phyloP scores from a whole-genome alignment of 495 filamentous ascomycete species.

The Mycothermus thermophilus region DNA sequence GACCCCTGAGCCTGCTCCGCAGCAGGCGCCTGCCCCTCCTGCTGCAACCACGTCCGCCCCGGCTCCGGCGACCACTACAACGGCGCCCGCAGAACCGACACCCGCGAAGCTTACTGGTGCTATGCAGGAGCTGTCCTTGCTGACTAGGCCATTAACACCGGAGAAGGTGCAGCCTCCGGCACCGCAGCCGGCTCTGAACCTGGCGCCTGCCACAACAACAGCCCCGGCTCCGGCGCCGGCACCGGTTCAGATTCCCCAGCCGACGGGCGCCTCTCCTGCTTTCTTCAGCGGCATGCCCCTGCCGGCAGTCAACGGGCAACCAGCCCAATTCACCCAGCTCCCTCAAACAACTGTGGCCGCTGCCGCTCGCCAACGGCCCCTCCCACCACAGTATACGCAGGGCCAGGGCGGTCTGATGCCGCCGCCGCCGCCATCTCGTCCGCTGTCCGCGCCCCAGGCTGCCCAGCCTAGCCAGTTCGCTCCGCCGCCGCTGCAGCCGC shows the following conservation, averaged over 20 bases:
- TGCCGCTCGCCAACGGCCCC: constrained; percentile 53
- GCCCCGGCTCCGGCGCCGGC: constrained; percentile 30
- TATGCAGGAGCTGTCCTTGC: constrained; percentile 65
- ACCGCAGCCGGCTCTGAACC: constrained; percentile 18
- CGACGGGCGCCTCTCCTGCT: constrained; percentile 37
- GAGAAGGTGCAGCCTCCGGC: constrained; percentile 43
- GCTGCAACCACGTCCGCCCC: constrained; percentile 23
- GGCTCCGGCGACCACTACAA: constrained; percentile 13
- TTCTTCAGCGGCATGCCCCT: constrained; percentile 32
- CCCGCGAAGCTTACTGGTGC: constrained; percentile 43
- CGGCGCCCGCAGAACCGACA: constrained; percentile 13
- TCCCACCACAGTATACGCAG: constrained; percentile 48
- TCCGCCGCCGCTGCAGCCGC: constrained; percentile 64
- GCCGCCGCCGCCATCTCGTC: constrained; percentile 71
- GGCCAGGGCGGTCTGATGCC: constrained; percentile 49
- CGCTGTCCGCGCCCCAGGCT: constrained; percentile 80
- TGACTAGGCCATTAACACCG: constrained; percentile 64
- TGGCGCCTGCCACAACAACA: constrained; percentile 21
- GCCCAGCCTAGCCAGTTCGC: constrained; percentile 61
- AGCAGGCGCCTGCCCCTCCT: constrained; percentile 25
- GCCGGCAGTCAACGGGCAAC: constrained; percentile 25
- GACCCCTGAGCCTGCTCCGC: constrained; percentile 25
- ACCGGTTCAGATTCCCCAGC: constrained; percentile 35
- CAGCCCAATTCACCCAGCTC: constrained; percentile 24
- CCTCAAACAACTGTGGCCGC: constrained; percentile 16